Evolutionary conservation across 2,329 filamentous ascomycete genomes (phyloP).

Genomic region (Clonostachys rhizophaga): DNA sequence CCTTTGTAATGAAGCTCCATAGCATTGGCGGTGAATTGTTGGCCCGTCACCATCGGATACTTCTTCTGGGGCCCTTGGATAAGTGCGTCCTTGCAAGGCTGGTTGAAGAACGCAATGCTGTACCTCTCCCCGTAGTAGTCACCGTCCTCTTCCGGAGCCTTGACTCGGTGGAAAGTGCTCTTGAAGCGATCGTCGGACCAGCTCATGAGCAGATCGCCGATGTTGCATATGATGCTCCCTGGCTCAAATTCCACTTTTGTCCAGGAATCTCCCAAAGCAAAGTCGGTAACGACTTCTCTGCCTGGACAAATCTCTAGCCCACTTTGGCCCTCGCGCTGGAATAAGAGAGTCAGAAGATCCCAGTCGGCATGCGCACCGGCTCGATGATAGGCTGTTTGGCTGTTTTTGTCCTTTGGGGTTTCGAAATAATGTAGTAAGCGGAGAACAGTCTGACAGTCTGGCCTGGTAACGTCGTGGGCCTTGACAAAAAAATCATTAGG

Average conservation of each 20-base stretch:
- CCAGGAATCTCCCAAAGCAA: constrained; percentile 56
- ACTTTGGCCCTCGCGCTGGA: constrained; percentile 55
- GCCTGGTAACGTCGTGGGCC: constrained; percentile 42
- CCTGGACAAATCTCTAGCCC: constrained; percentile 63
- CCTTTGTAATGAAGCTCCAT: constrained; percentile 6
- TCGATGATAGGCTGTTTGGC: constrained; percentile 42
- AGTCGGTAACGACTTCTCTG: constrained; percentile 53
- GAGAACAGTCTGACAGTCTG: constrained; percentile 49
- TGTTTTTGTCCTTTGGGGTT: constrained; percentile 23
- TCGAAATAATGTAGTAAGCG: constrained; percentile 54
- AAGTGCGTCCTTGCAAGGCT: constrained; percentile 50
- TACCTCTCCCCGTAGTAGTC: constrained; percentile 57
- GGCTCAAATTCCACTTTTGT: constrained; percentile 53
- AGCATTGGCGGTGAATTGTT: constrained; percentile 45
- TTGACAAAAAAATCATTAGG: constrained; percentile 50
- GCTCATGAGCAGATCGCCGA: constrained; percentile 62
- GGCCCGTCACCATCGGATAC: constrained; percentile 55
- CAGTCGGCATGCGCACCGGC: constrained; percentile 62
- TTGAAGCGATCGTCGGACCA: constrained; percentile 67
- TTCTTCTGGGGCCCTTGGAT: constrained; percentile 60
- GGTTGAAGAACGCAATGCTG: constrained; percentile 64
- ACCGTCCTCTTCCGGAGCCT: constrained; percentile 49
- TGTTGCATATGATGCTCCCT: constrained; percentile 58
- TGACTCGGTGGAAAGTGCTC: constrained; percentile 60
- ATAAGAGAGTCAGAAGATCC: constrained; percentile 58